Evolutionary conservation across 768 basidiomycete genomes (phyloP), one percentile per base, ranked within the genome.

Genomic region (Trametes sanguinea): DNA sequence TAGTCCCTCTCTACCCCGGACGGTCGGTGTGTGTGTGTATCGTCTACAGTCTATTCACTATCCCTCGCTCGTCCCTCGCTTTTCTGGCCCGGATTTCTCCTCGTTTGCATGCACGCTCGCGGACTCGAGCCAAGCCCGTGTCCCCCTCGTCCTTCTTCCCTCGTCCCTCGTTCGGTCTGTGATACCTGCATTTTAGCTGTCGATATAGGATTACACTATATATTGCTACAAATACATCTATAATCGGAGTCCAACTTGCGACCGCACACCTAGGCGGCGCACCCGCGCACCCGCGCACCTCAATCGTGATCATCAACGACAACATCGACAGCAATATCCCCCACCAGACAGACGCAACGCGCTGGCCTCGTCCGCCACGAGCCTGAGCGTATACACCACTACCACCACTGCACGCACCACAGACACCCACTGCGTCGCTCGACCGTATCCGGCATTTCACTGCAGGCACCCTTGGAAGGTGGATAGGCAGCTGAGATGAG

Each of bases 211-310:
- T 65, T 69, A 69, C 68, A 68, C 65, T 66, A 68, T 65, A 62
- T 63, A 68, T 64, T 63, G 64, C 54, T 72, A 69, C 68, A 69
- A 65, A 60, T 67, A 68, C 69, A 69, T 60, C 54, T 67, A 59
- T 64, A 64, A 64, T 64, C 53, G 5, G 29, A 43, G 54, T 51
- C 65, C 55, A 58, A 42, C 14, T 44, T 46, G 47, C 55, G 17
- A 40, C 47, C 56, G 42, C 17, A 51, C 40, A 57, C 56, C 50
- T 40, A 42, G 59, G 43, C 56, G 60, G 59, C 54, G 37, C 50
- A 57, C 54, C 47, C 22, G 17, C 35, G 35, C 54, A 54, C 22
- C 22, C 22, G 22, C 22, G 22, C 22, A 6, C 35, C 3, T 43
- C 42, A 43, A 43, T 37, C 42, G 7, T 43, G 8, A 48, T 42